Percentiles rank a stretch among this genome's conserved stretches.
Conservation (phyloP, 805 yeast species). For the Debaryomyces castellii region DNA sequence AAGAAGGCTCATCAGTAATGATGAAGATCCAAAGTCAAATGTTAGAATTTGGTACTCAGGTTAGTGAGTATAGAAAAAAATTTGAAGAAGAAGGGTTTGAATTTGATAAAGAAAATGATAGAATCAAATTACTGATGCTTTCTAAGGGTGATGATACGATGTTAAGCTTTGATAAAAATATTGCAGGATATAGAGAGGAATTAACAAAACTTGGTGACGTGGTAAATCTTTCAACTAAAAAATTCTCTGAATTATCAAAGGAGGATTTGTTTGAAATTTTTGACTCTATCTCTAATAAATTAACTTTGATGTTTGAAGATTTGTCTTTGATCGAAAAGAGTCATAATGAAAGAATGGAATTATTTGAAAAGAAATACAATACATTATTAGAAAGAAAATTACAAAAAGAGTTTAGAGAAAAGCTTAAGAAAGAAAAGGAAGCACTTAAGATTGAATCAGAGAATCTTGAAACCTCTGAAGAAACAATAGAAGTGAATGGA, state of each 20-base stretch:
- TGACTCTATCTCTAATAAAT: conserved; percentile 24
- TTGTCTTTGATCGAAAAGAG: conserved; percentile 24
- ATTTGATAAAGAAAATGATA: conserved; percentile 50
- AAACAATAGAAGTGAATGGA: not conserved
- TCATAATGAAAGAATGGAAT: conserved; percentile 28
- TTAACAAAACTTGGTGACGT: conserved; percentile 28
- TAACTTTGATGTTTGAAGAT: conserved; percentile 30
- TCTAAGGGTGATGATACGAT: conserved; percentile 21
- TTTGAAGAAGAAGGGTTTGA: conserved; percentile 49
- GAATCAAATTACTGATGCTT: conserved; percentile 32
- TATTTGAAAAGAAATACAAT: conserved; percentile 26
- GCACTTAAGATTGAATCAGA: conserved; percentile 12
- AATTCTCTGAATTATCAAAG: conserved; percentile 23
- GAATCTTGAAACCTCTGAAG: not conserved
- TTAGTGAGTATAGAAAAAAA: conserved; percentile 39
- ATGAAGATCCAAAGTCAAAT: conserved; percentile 44
- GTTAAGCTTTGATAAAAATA: conserved; percentile 24
- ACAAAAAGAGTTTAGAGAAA: conserved; percentile 32
- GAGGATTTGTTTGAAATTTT: conserved; percentile 23
- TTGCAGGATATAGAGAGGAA: conserved; percentile 24
- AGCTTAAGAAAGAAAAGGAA: conserved; percentile 27
- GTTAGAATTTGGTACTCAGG: conserved; percentile 45
- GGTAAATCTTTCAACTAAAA: conserved; percentile 13
- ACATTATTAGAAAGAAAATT: conserved; percentile 29
- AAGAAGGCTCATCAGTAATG: conserved; percentile 41